Evolutionary conservation across 257 asterid species (phyloP), one percentile per base, ranked within the genome.

Genomic region (Plantago elongata): DNA sequence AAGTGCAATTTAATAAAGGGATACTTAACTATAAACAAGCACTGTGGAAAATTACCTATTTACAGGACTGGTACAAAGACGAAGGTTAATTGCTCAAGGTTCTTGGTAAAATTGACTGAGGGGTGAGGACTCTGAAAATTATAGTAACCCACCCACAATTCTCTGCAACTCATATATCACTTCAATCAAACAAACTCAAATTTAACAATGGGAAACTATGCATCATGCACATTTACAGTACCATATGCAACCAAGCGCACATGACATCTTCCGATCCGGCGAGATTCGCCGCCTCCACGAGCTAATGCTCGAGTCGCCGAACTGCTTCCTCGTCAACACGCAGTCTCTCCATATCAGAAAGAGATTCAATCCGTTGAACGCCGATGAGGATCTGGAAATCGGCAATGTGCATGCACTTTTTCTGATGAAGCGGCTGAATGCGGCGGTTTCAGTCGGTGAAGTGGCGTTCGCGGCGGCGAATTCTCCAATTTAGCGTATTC

Each of bases 321-420:
- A 82, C 45, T 79, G 46, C 40, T 87, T 90, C 73, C 72, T 90
- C 17, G 84, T 78, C 1, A 83, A 82, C 67, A 55, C 88, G 0
- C 75, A 63, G 18, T 83, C 93, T 3, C 85, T 90, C 40, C 86
- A 78, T 7, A 79, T 87, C 0, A 96, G 97, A 3, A 76, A 74
- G 15, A 62, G 97, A 45, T 90, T 90, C 54, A 59, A 77, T 16
- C 89, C 97, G 0, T 64, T 90, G 11, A 83, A 72, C 54, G 97
- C 97, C 2, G 97, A 90, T 5, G 97, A 90, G 49, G 97, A 90
- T 62, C 82, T 87, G 50, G 97, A 90, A 46, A 72, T 80, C 37
- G 87, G 81, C 8, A 75, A 71, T 45, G 95, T 66, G 2, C 87
- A 87, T 68, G 85, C 73, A 11, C 70, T 87, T 71, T 87, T 90